phyloP scores from a whole-genome alignment of 2,329 filamentous ascomycete genomes.

The Pseudocercospora fijiensis region DNA sequence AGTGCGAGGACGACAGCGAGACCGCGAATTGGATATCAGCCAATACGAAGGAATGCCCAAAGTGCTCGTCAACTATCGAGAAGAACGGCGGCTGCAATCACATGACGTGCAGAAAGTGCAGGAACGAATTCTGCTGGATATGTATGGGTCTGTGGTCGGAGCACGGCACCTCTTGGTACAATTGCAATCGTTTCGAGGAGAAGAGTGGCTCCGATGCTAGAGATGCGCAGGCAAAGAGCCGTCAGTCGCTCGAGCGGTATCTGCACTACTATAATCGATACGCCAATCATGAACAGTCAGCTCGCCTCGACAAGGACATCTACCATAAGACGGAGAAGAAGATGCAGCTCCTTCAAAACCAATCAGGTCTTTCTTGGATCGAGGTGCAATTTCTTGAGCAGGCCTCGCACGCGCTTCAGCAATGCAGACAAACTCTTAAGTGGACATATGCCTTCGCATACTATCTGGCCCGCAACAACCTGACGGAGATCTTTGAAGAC shows the following conservation, averaged over 20 bases:
- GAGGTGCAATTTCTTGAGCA: slow-evolving; percentile 96
- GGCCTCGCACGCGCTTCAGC: slow-evolving; percentile 89
- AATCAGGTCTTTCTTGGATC: slow-evolving; percentile 97
- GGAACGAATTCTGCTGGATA: slow-evolving; percentile 99
- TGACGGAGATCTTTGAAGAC: slow-evolving; percentile 96
- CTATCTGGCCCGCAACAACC: slow-evolving; percentile 92
- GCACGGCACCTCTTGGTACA: slow-evolving; percentile 99
- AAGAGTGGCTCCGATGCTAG: slow-evolving; percentile 89
- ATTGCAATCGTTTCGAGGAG: slow-evolving; percentile 96
- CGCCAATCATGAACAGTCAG: slow-evolving; percentile 97
- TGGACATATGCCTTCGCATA: slow-evolving; percentile 99
- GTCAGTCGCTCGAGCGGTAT: slow-evolving; percentile 91
- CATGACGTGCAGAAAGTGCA: slow-evolving; percentile 96
- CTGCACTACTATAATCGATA: slow-evolving; percentile 99
- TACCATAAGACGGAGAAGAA: slow-evolving; percentile 97
- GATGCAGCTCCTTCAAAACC: slow-evolving; percentile 92
- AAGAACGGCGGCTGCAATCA: slow-evolving; percentile 99
- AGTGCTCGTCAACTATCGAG: slow-evolving; percentile 94
- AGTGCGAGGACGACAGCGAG: slow-evolving; percentile 96
- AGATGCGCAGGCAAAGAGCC: slow-evolving; percentile 85
- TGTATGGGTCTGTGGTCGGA: slow-evolving; percentile 99
- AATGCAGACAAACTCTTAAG: slow-evolving; percentile 96
- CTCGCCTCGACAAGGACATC: slow-evolving; percentile 92
- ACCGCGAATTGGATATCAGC: slow-evolving; percentile 99
- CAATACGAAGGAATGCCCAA: slow-evolving; percentile 97